These are phyloP conservation scores for Venturia aucupariae DNA, from an alignment of 2,329 filamentous ascomycete genomes.

Conservation along the genomic window DNA sequence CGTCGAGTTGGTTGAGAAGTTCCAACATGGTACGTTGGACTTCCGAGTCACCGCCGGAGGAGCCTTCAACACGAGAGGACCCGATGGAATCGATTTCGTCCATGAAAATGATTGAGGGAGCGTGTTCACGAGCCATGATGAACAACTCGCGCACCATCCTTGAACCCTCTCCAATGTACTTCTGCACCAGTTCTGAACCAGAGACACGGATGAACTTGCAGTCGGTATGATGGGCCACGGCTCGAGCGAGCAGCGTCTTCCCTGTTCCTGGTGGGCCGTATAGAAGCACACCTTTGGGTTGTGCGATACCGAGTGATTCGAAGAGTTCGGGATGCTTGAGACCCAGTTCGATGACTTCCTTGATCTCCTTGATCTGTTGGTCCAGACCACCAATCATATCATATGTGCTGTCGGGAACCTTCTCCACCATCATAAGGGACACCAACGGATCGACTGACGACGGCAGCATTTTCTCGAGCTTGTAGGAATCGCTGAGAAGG, in stretches of 20 bases:
- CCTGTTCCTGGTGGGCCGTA: conserved; percentile 96
- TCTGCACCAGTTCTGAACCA: conserved; percentile 92
- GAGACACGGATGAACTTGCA: conserved; percentile 99
- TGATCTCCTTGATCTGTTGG: conserved; percentile 99
- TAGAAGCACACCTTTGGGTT: conserved; percentile 92
- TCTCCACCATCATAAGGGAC: conserved; percentile 99
- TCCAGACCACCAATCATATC: conserved; percentile 99
- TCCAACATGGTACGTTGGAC: conserved; percentile 99
- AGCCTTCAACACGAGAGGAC: conserved; percentile 91
- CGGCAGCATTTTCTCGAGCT: conserved; percentile 95
- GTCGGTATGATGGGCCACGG: conserved; percentile 95
- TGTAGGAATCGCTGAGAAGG: conserved; percentile 93
- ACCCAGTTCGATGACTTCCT: conserved; percentile 97
- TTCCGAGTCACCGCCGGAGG: conserved; percentile 90
- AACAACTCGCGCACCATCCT: conserved; percentile 98
- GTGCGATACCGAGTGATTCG: conserved; percentile 96
- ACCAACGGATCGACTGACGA: conserved; percentile 97
- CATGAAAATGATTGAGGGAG: conserved; percentile 99
- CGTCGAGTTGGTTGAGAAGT: conserved; percentile 93
- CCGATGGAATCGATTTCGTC: conserved; percentile 99
- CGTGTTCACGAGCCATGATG: conserved; percentile 97
- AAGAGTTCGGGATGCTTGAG: conserved; percentile 98
- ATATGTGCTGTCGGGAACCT: conserved; percentile 98
- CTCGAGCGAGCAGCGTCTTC: conserved; percentile 89
- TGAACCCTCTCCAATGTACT: conserved; percentile 97